These are phyloP conservation scores for Flaveria trinervia DNA, from an alignment of 129 eudicot species.

Conservation along the genomic window DNA sequence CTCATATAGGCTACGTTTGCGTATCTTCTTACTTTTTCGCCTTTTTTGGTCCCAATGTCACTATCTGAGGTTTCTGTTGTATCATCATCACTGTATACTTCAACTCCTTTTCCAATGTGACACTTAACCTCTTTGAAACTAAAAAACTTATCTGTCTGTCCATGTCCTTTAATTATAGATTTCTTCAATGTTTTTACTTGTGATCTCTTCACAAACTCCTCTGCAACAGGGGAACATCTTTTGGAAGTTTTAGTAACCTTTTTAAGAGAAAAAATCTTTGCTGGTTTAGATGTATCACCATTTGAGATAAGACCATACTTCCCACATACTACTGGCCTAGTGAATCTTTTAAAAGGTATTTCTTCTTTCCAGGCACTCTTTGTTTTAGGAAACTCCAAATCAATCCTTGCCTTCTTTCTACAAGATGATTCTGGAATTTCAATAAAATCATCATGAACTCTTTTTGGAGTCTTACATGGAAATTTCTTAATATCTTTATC, in stretches of 20 bases:
- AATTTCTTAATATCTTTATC: constrained; percentile 26
- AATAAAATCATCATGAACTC: constrained; percentile 33
- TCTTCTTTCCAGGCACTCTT: constrained; percentile 31
- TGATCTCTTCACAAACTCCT: constrained; percentile 23
- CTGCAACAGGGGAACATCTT: constrained; percentile 38
- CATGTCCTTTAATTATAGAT: constrained; percentile 27
- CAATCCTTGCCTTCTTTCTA: constrained; percentile 43
- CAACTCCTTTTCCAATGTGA: constrained; percentile 19
- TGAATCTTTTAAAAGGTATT: constrained; percentile 25
- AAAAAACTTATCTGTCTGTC: constrained; percentile 19
- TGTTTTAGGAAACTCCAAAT: constrained; percentile 22
- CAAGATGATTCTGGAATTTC: constrained; percentile 34
- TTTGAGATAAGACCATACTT: constrained; percentile 69
- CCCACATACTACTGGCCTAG: constrained; percentile 61
- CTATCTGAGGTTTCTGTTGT: constrained; percentile 20
- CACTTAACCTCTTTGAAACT: constrained; percentile 19
- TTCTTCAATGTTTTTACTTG: constrained; percentile 33
- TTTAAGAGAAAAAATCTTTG: constrained; percentile 54
- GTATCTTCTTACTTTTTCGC: constrained; percentile 48
- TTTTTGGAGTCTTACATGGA: constrained; percentile 20
- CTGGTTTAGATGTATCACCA: constrained; percentile 57
- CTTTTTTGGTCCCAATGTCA: constrained; percentile 26
- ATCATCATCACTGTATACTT: constrained; percentile 33
- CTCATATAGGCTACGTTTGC: constrained; percentile 59
- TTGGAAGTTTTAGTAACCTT: constrained; percentile 47